Evolutionary conservation across 192 early-diverging fungal species (phyloP), one percentile per base, ranked within the genome.

Genomic region (Podila minutissima): DNA sequence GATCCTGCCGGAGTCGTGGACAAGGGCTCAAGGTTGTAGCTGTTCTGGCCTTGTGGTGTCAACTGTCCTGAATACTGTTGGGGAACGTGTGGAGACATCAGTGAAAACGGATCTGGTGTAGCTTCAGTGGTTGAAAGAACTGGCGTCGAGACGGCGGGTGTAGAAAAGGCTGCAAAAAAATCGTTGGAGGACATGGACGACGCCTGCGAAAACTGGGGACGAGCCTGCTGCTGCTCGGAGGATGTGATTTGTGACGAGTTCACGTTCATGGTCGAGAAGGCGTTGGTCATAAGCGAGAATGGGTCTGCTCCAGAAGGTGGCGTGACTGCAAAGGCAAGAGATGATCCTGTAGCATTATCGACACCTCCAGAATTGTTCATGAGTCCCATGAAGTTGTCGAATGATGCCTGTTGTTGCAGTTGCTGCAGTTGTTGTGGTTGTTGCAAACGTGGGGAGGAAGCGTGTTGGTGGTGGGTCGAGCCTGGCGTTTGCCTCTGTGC

Each of bases 281-380:
- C 58, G 19, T 72, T 79, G 22, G 64, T 79, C 76, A 72, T 68
- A 12, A 79, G 55, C 11, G 76, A 79, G 60, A 79, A 79, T n/a
- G 76, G 76, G 62, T 79, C 76, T 0, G 70, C 33, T 11, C 67
- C 66, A 20, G 50, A 24, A 33, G 64, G 66, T 26, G 76, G 59
- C 17, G 76, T 67, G 26, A 24, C 51, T 6, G n/a, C 69, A 46
- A 72, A 63, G 26, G 53, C 46, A 53, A 51, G 26, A 5, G 67
- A 69, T 10, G 59, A 51, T 24, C 41, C 29, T 11, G 64, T 22
- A 29, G 8, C 59, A n/a, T 24, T 20, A 24, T 62, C 24, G 32
- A 1, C 17, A 20, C 32, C 58, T 32, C 3, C 55, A 15, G 38
- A 24, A 4, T 17, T 26, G 31, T 8, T 63, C 72, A 68, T 67